Percentiles rank a stretch among this genome's conserved stretches.
Conservation (phyloP, 176 grass and related monocot species). For the Poa annua region DNA sequence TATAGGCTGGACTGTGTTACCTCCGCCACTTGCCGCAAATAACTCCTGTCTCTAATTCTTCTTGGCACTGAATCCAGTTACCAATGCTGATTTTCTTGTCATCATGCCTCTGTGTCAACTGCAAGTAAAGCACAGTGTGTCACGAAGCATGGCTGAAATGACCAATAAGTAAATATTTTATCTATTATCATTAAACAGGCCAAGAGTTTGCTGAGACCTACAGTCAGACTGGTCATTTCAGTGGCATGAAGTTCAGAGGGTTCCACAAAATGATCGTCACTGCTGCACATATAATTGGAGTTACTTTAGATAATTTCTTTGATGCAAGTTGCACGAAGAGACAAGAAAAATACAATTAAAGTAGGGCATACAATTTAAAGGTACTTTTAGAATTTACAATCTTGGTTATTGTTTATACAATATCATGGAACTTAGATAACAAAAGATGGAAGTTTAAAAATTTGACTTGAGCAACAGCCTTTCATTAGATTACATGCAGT, state of each 20-base stretch:
- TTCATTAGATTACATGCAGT: background rate
- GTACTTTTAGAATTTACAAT: constrained; percentile 6
- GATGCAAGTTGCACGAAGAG: constrained; percentile 8
- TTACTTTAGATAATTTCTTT: constrained; percentile 29
- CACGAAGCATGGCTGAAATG: constrained; percentile 11
- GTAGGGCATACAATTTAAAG: background rate
- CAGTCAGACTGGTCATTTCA: constrained; percentile 37
- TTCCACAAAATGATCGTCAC: constrained; percentile 51
- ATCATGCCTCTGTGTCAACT: constrained; percentile 1
- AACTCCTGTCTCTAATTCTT: constrained; percentile 46
- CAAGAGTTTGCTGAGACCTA: constrained; percentile 44
- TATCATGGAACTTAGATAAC: background rate
- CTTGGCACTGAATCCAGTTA: constrained; percentile 79
- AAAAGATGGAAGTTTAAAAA: constrained; percentile 11
- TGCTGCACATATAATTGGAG: constrained; percentile 55
- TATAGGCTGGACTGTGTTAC: constrained; percentile 33
- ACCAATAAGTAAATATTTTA: constrained; percentile 35
- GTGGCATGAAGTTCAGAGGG: constrained; percentile 55
- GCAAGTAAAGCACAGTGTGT: constrained; percentile 29
- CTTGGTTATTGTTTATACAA: constrained; percentile 6
- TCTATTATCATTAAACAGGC: constrained; percentile 24
- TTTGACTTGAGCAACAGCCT: constrained; percentile 9
- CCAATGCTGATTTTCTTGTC: constrained; percentile 45
- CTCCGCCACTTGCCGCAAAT: constrained; percentile 84
- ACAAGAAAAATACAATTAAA: background rate